Evolutionary conservation across 2,329 filamentous ascomycete species (phyloP), one percentile per base, ranked within the genome.

Genomic region (Nemania sp.): DNA sequence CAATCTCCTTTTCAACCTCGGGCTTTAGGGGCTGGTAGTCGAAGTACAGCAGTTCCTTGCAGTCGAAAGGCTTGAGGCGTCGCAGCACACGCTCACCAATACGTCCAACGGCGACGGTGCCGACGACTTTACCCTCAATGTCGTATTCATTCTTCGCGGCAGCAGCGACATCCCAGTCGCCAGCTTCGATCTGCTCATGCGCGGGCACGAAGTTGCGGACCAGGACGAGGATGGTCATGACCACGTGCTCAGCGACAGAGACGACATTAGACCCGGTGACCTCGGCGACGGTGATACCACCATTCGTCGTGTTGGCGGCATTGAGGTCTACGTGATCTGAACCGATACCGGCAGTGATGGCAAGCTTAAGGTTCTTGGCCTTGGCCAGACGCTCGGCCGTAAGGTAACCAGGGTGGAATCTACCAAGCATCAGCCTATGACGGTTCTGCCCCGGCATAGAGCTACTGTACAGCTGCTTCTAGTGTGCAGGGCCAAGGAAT

Each of bases 61-160:
- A 99, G 82, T 96, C 93, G 72, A 99, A 99, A 64, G 92, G 80
- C 86, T 95, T 96, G 69, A 99, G 88, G 64, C 94, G 87, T 75
- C 93, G 89, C 66, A 99, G 86, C 54, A 99, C 94, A 77, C 94
- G 92, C 86, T 97, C 92, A 69, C 94, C 94, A 68, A 99, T 99
- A 73, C 94, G 91, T 74, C 94, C 94, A 60, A 97, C 92, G 69
- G 90, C 94, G 55, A 99, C 94, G 71, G 94, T 99, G 69, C 94
- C 94, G 66, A 99, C 94, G 43, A 95, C 90, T 86, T 99, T 99
- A 81, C 82, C 81, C 84, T 97, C 94, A 52, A 99, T 87, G 71
- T 99, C 94, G 74, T 87, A 99, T 81, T 97, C 93, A 79, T 96
- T 92, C 88, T 97, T 97, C 72, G 94, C 94, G 22, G 92, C 93